Evolutionary conservation across 2,329 filamentous ascomycete genomes (phyloP), one percentile per base, ranked within the genome.

Genomic region (Tolypocladium cylindrosporum): DNA sequence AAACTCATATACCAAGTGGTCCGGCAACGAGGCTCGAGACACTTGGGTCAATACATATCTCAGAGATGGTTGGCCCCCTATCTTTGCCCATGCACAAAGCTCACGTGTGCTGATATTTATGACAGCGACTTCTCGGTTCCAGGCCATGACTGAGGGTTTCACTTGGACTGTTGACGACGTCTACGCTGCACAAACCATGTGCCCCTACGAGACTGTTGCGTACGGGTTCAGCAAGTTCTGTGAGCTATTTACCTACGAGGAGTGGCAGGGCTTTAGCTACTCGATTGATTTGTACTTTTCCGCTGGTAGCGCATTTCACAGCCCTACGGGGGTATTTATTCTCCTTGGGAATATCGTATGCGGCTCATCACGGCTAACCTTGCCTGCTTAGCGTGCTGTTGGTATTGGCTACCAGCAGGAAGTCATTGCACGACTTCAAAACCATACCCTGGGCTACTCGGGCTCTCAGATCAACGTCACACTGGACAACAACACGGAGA

Each of bases 171-270:
- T 82, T 4, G 70, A 77, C 3, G 85, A 89, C 65, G 80, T 81
- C 0, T 88, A 86, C 69, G 82, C 86, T 21, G 84, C 84, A 0
- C 88, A 91, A 69, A 85, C 78, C 3, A 77, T 91, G 68, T 92
- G 89, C 64, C 84, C 88, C 0, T 92, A 91, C 66, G 89, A 92
- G 70, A 90, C 87, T 0, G 80, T 90, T n/a, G 84, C 86, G 1
- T 85, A 88, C 59, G 89, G 89, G 27, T 91, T 85, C 74, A 89
- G 86, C 63, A 79, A 78, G 11, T 92, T 89, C 74, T 92, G 89
- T 67, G 75, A 83, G 31, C 77, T 92, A 4, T 92, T 91, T 68
- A 90, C 84, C 0, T 89, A 86, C 63, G 77, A 86, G 24, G 89
- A 92, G 67, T 92, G 88, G 88, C 72, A 82, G 55, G 82, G 79